Percentiles rank a stretch among this genome's conserved stretches.
Conservation (phyloP, 768 basidiomycete genomes). For the Mycena polygramma region DNA sequence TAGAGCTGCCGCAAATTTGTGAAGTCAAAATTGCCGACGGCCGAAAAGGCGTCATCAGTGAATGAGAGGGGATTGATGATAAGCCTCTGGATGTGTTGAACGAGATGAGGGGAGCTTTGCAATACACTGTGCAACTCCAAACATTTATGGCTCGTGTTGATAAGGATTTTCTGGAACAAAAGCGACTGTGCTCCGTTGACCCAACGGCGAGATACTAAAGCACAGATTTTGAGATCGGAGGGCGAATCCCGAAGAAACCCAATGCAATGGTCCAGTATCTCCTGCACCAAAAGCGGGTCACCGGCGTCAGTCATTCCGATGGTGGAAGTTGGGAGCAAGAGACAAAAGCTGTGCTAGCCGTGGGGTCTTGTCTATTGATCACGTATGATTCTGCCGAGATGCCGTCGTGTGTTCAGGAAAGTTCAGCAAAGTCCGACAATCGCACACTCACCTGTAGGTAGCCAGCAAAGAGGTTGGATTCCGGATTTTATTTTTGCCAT, state of each 20-base stretch:
- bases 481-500: too few relatives aligned
- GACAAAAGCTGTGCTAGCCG: too few relatives aligned
- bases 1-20: neutral
- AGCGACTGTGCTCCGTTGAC: neutral
- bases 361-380: too few relatives aligned
- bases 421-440: too few relatives aligned
- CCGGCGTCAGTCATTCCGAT: too few relatives aligned
- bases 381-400: too few relatives aligned
- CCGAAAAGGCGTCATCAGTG: neutral
- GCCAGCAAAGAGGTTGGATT: too few relatives aligned
- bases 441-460: too few relatives aligned
- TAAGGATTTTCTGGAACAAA: neutral
- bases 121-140: neutral
- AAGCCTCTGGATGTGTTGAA: neutral
- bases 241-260: neutral
- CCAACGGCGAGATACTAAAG: neutral
- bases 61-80: neutral
- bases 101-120: neutral
- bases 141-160: neutral
- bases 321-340: too few relatives aligned
- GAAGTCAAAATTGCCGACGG: neutral
- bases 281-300: neutral
- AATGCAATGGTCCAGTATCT: neutral
- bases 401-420: too few relatives aligned
- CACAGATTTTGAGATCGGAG: neutral